These are phyloP conservation scores for Fistulifera pelliculosa DNA, from an alignment of 108 stramenopile species.

Conservation along the genomic window DNA sequence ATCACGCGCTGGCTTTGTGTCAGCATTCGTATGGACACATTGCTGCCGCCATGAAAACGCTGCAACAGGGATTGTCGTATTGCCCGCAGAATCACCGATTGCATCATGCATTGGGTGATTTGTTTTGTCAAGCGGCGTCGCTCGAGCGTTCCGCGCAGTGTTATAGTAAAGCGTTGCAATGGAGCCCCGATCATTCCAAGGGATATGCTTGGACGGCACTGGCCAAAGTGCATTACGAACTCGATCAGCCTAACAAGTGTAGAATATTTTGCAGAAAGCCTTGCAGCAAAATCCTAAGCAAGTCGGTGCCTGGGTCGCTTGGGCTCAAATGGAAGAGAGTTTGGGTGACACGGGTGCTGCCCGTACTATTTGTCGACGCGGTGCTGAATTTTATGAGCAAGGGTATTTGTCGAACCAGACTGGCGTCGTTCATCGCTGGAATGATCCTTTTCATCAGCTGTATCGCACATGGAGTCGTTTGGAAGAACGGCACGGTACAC, in stretches of 20 bases:
- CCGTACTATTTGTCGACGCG: conserved; percentile 36
- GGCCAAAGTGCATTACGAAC: conserved; percentile 54
- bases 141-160: conserved; percentile 52
- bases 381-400: conserved; percentile 30
- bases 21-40: conserved; percentile 64
- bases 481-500: conserved; percentile 56
- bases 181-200: conserved; percentile 44
- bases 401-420: conserved; percentile 14
- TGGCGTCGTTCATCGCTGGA: conserved; percentile 40
- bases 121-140: conserved; percentile 69
- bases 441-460: conserved; percentile 69
- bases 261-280: conserved; percentile 35
- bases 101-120: conserved; percentile 72
- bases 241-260: conserved; percentile 35
- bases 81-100: conserved; percentile 68
- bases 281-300: conserved; percentile 45
- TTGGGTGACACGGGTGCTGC: conserved; percentile 55
- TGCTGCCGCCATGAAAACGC: conserved; percentile 45
- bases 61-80: conserved; percentile 48
- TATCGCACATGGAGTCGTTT: conserved; percentile 68
- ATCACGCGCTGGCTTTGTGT: conserved; percentile 65
- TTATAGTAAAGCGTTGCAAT: conserved; percentile 40
- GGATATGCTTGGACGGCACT: conserved; percentile 61
- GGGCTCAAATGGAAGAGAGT: conserved; percentile 68
- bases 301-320: conserved; percentile 61